A percentile compares a stretch with the other conserved stretches of the same genome.
phyloP scores from a whole-genome alignment of 768 basidiomycete genomes.

The Auricularia cornea region DNA sequence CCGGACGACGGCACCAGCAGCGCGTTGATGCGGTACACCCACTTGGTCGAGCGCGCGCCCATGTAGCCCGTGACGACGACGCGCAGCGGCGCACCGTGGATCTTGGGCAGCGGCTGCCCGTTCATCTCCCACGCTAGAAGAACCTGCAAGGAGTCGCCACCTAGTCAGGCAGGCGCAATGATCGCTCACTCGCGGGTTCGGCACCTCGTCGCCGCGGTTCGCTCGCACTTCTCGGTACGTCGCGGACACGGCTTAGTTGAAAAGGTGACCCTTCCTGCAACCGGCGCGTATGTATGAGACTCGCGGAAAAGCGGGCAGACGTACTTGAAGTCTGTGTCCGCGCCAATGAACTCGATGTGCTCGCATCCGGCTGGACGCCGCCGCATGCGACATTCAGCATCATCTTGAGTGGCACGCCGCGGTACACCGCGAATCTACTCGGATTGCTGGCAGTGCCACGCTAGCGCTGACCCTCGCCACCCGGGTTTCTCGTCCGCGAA shows the following conservation, averaged over 20 bases:
- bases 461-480: constrained; percentile 29
- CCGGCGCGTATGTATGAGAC: constrained; percentile 7
- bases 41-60: constrained; percentile 46
- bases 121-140: constrained; percentile 50
- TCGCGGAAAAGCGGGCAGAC: neutral
- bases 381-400: constrained; percentile 45
- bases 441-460: neutral
- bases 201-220: constrained; percentile 13
- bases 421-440: constrained; percentile 30
- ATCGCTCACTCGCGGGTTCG: too few relatives aligned
- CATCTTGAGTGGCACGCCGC: constrained; percentile 46
- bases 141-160: constrained; percentile 29
- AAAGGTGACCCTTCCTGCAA: constrained; percentile 28
- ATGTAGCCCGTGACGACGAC: constrained; percentile 46
- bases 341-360: constrained; percentile 49
- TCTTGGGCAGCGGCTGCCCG: constrained; percentile 39
- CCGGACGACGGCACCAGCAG: constrained; percentile 23
- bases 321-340: constrained; percentile 50
- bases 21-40: constrained; percentile 46
- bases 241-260: constrained; percentile 27
- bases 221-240: constrained; percentile 34
- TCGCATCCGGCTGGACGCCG: constrained; percentile 37
- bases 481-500: constrained; percentile 33
- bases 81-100: constrained; percentile 43
- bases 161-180: too few relatives aligned